Evolutionary conservation across 2,329 filamentous ascomycete species (phyloP).

Genomic region (Alternaria angustiovoidea): DNA sequence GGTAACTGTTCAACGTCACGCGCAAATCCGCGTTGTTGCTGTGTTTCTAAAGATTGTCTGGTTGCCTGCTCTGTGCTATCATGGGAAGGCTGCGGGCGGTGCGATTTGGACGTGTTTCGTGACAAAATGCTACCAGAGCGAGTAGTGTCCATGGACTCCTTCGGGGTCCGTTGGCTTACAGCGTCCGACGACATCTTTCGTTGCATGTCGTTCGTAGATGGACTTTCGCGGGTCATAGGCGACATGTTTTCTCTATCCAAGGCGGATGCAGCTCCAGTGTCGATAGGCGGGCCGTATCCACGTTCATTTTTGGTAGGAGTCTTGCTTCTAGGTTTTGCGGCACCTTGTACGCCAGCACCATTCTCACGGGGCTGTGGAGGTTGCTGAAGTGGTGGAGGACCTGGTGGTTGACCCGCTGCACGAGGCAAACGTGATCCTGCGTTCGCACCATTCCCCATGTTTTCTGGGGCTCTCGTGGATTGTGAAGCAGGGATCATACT

Average conservation of each 20-base stretch:
- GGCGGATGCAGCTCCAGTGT: slow-evolving; percentile 52
- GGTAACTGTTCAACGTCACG: slow-evolving; percentile 52
- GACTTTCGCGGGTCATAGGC: slow-evolving; percentile 55
- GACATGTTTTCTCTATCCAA: slow-evolving; percentile 58
- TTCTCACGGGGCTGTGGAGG: slow-evolving; percentile 64
- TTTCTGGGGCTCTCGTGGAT: slow-evolving; percentile 47
- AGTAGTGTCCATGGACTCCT: slow-evolving; percentile 48
- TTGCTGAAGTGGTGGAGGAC: slow-evolving; percentile 71
- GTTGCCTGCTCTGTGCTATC: slow-evolving; percentile 59
- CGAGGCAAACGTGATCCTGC: slow-evolving; percentile 66
- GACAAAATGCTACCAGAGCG: slow-evolving; percentile 46
- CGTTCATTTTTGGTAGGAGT: slow-evolving; percentile 61
- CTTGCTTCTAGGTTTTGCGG: slow-evolving; percentile 52
- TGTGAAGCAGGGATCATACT: slow-evolving; percentile 50
- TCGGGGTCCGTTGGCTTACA: slow-evolving; percentile 38
- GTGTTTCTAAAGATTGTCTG: slow-evolving; percentile 43
- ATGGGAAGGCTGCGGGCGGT: slow-evolving; percentile 68
- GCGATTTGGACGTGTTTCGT: slow-evolving; percentile 49
- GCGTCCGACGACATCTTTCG: slow-evolving; percentile 47
- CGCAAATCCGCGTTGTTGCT: slow-evolving; percentile 40
- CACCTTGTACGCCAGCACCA: slow-evolving; percentile 34
- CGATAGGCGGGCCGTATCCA: slow-evolving; percentile 53
- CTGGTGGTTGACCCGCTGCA: slow-evolving; percentile 66
- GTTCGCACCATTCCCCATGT: slow-evolving; percentile 38
- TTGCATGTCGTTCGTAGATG: slow-evolving; percentile 33